Base-by-base conservation (phyloP, 2,329 filamentous ascomycete species). In the Erysiphe pulchra region DNA sequence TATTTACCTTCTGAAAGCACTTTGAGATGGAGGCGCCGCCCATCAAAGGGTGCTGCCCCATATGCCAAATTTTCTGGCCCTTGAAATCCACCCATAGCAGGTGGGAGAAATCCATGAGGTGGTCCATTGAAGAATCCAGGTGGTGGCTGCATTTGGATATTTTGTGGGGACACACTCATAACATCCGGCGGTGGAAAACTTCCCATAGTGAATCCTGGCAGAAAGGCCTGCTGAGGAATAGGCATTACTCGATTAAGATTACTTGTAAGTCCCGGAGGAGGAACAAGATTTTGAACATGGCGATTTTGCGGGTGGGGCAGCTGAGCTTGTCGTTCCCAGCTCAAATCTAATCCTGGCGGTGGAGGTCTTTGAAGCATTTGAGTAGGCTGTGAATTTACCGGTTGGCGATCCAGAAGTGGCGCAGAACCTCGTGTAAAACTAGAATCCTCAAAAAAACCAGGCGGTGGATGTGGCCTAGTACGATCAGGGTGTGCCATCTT, bases 321-420 rank as follows among this genome's bases (percentile, higher is more conserved):
- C 34, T 55, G 55, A n/a, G 49, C 43, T 41, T 51, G 50, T 42
- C 54, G 54, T 16, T 55, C 54, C 55, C 55, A 56, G 16, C 68
- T 69, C 61, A 77, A 69, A 41, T 66, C 73, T 37, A 78, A 60
- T 8, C 74, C 73, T 2, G 71, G 71, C 16, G 67, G 70, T 13
- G 66, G 69, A n/a, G 71, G 72, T 6, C 73, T 70, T 58, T 77
- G 73, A 18, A 78, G 59, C 45, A 78, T 77, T 55, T 77, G 73
- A 4, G 72, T 75, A 4, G 71, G 72, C 51, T 72, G 70, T 24
- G 62, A 63, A 41, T 54, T 52, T 20, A 49, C 50, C 34, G 47
- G n/a, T 33, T 52, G 50, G 45, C 50, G 45, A 33, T 57, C 56
- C 42, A 56, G 56, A 38, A 52, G 54, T 28, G 51, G 52, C 20